Percentiles rank a stretch among this genome's conserved stretches.
Evolutionary conservation across 169 alveolate species (phyloP).

Genomic region (Eimeria praecox): DNA sequence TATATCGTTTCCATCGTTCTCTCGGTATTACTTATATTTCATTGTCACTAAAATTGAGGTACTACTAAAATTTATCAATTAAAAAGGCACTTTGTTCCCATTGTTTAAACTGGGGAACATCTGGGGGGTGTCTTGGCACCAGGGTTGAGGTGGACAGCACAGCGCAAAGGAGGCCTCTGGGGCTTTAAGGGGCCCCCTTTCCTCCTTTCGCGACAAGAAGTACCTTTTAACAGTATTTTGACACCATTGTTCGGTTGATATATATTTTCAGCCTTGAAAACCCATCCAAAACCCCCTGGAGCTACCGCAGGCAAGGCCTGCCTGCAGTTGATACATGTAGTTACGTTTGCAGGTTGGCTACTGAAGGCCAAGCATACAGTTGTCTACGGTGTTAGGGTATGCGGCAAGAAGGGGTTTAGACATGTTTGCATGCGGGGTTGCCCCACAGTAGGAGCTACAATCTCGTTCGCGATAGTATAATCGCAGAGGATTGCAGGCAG

Average conservation of each 20-base stretch:
- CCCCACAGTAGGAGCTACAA: neutral
- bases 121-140: slow-evolving; percentile 38
- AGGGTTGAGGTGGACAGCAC: neutral
- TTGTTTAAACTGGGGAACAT: neutral
- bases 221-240: neutral
- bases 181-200: slow-evolving; percentile 8
- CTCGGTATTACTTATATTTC: neutral
- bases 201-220: neutral
- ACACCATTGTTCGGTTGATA: neutral
- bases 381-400: neutral
- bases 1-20: neutral
- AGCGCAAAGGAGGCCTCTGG: neutral
- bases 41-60: neutral
- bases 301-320: neutral
- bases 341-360: neutral
- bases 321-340: neutral
- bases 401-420: neutral
- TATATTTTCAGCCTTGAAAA: neutral
- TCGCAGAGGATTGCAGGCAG: too few species aligned
- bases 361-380: neutral
- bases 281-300: neutral
- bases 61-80: neutral
- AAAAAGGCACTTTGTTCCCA: neutral
- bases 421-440: neutral
- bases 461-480: too few species aligned